A percentile compares a stretch with the other conserved stretches of the same genome.
phyloP scores from a whole-genome alignment of 2,329 filamentous ascomycete genomes.

The Xylariaceae sp. region DNA sequence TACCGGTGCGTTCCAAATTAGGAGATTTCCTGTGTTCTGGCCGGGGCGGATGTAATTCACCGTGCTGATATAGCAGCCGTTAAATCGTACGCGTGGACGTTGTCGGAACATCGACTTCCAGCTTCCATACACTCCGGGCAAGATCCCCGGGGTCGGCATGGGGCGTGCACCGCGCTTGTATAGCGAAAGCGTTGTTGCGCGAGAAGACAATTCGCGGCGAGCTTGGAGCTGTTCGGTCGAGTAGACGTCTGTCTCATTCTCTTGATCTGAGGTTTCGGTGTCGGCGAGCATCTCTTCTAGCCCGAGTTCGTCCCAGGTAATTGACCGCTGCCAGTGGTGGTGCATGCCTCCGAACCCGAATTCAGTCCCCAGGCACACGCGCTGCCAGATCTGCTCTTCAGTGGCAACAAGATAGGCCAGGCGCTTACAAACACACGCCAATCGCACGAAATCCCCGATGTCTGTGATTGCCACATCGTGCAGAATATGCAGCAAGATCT shows the following conservation, averaged over 20 bases:
- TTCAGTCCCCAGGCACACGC: slow-evolving; percentile 63
- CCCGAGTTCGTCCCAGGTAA: slow-evolving; percentile 51
- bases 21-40: slow-evolving; percentile 63
- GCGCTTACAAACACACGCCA: slow-evolving; percentile 79
- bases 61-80: slow-evolving; percentile 93
- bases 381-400: slow-evolving; percentile 84
- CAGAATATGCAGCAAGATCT: slow-evolving; percentile 79
- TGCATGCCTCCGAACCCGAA: slow-evolving; percentile 83
- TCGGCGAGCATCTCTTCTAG: slow-evolving; percentile 7
- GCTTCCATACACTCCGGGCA: slow-evolving; percentile 45
- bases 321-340: slow-evolving; percentile 66
- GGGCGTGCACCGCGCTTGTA: not conserved
- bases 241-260: slow-evolving; percentile 30
- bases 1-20: slow-evolving; percentile 77
- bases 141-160: slow-evolving; percentile 28
- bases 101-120: slow-evolving; percentile 72
- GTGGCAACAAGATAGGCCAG: slow-evolving; percentile 80
- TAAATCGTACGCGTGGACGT: slow-evolving; percentile 85
- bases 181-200: slow-evolving; percentile 36
- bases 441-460: slow-evolving; percentile 69
- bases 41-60: slow-evolving; percentile 91
- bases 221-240: slow-evolving; percentile 36
- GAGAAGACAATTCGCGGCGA: slow-evolving; percentile 31
- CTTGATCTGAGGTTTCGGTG: slow-evolving; percentile 15
- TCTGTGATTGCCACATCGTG: slow-evolving; percentile 68